A percentile compares a stretch with the other conserved stretches of the same genome.
These are phyloP conservation scores for Leishmania turanica DNA, from an alignment of 208 protist species.

Conservation along the genomic window DNA sequence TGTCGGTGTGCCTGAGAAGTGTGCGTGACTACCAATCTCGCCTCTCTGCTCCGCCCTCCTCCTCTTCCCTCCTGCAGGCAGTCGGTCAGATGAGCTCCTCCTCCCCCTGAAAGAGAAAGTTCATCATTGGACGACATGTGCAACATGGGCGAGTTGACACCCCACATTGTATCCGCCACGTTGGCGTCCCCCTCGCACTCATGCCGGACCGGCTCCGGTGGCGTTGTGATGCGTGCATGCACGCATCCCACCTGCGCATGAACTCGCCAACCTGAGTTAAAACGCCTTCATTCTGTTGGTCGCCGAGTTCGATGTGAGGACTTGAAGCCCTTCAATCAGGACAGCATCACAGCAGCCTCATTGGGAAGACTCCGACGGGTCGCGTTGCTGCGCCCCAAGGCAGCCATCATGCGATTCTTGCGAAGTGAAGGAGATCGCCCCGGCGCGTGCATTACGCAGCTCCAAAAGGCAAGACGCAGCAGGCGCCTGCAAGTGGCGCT, in stretches of 20 bases:
- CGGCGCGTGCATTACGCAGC: background rate
- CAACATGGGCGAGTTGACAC: background rate
- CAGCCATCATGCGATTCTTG: background rate
- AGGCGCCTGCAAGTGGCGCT: background rate
- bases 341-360: background rate
- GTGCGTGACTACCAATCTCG: too few relatives aligned
- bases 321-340: background rate
- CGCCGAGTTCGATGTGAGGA: background rate
- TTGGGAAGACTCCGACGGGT: background rate
- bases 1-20: too few relatives aligned
- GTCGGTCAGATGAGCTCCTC: background rate
- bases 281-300: too few relatives aligned
- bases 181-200: background rate
- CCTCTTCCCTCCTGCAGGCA: too few relatives aligned
- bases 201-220: background rate
- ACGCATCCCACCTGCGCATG: background rate
- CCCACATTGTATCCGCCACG: background rate
- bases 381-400: background rate
- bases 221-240: background rate
- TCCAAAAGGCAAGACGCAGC: background rate
- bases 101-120: background rate
- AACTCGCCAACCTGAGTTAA: background rate
- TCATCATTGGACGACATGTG: background rate
- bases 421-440: background rate
- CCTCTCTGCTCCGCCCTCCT: background rate